phyloP scores from a whole-genome alignment of 2,329 filamentous ascomycete species.

The Diplodia scrobiculata region DNA sequence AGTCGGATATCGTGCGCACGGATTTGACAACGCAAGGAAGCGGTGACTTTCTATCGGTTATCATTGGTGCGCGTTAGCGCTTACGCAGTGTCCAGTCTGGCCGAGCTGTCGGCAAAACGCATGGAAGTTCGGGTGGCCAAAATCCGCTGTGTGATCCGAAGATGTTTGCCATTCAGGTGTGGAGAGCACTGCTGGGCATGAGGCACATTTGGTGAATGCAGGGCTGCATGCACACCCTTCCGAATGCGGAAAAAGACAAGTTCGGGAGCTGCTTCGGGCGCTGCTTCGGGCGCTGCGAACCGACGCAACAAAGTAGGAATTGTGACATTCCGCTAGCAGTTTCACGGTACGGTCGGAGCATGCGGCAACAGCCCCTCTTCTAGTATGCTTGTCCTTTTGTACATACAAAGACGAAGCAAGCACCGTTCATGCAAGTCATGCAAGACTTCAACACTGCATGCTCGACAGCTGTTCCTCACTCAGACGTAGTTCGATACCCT shows the following conservation, averaged over 20 bases:
- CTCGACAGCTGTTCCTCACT: neutral
- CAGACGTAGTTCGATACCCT: slow-evolving; percentile 14
- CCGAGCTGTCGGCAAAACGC: neutral
- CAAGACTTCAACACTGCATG: neutral
- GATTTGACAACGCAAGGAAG: neutral
- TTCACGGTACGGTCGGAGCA: neutral
- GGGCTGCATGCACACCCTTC: neutral
- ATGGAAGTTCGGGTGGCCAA: neutral
- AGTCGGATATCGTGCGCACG: neutral
- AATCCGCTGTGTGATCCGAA: neutral
- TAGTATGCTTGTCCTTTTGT: neutral
- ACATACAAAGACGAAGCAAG: neutral
- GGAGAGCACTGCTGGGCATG: neutral
- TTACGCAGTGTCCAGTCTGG: neutral
- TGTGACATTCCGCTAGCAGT: neutral
- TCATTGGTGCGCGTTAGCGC: neutral
- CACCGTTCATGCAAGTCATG: neutral
- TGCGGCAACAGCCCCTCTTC: neutral
- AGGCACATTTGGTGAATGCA: neutral
- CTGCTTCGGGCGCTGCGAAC: no score
- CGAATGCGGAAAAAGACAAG: no score
- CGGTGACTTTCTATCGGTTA: neutral
- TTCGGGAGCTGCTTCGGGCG: no score
- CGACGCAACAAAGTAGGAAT: neutral
- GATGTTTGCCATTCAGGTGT: neutral